phyloP scores from a whole-genome alignment of 164 flowering plant genomes.

The Magnolia officinalis region DNA sequence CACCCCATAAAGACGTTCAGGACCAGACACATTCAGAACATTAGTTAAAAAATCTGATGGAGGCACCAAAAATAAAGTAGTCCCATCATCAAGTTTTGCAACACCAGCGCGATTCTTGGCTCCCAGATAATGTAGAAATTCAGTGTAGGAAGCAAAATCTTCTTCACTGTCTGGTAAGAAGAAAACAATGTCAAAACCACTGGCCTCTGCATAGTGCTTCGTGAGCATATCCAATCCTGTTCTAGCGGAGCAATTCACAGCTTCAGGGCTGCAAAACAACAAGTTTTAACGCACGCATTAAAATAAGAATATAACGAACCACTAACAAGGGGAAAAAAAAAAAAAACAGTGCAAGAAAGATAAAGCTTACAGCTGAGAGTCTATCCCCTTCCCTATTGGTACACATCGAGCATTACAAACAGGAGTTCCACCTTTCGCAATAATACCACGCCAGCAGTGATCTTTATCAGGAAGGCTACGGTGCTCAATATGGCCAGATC shows the following conservation, averaged over 20 bases:
- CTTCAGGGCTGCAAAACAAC: slow-evolving; percentile 67
- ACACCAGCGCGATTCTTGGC: slow-evolving; percentile 89
- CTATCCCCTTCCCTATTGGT: slow-evolving; percentile 68
- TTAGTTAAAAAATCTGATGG: slow-evolving; percentile 82
- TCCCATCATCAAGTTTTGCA: slow-evolving; percentile 92
- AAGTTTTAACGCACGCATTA: neutral
- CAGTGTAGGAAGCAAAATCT: slow-evolving; percentile 95
- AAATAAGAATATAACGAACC: neutral
- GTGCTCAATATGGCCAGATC: slow-evolving; percentile 17
- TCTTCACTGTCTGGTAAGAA: slow-evolving; percentile 96
- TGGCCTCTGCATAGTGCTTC: slow-evolving; percentile 83
- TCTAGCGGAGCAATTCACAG: slow-evolving; percentile 88
- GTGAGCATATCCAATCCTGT: slow-evolving; percentile 88
- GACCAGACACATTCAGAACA: slow-evolving; percentile 70
- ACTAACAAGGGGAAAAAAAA: no score
- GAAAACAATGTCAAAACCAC: slow-evolving; percentile 78
- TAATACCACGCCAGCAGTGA: slow-evolving; percentile 81
- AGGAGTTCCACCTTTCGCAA: slow-evolving; percentile 95
- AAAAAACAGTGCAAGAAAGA: neutral
- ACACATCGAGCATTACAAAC: slow-evolving; percentile 97
- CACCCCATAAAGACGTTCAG: slow-evolving; percentile 92
- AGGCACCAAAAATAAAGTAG: slow-evolving; percentile 93
- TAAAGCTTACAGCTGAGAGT: slow-evolving; percentile 67
- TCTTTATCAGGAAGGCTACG: slow-evolving; percentile 42
- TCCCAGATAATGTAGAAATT: slow-evolving; percentile 87